Conservation (phyloP, 345 rosid species). For the Carallia brachiata region DNA sequence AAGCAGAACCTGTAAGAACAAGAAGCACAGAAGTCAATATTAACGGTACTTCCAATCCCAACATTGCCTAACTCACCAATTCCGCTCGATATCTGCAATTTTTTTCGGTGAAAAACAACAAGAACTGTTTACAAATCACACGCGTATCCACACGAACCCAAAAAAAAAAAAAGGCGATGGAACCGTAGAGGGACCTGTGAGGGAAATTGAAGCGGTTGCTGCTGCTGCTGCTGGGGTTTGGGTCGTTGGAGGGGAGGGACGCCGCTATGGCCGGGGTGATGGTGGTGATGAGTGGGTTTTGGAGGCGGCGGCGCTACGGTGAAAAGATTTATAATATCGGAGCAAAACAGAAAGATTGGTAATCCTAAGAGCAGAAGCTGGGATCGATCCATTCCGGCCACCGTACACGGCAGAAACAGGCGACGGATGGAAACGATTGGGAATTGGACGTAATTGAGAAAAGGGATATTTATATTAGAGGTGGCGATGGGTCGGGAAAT, state of each 20-base stretch:
- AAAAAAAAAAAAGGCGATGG: background rate
- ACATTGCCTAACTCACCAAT: conserved; percentile 8
- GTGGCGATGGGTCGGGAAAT: too few species aligned
- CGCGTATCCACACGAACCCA: too few species aligned
- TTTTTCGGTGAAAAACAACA: background rate
- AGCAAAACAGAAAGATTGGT: conserved; percentile 28
- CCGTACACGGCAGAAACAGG: background rate
- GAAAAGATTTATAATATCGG: conserved; percentile 29
- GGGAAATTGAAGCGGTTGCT: conserved; percentile 20
- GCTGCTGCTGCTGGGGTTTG: conserved; percentile 11
- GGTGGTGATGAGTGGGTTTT: conserved; percentile 6
- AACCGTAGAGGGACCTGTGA: conserved; percentile 7
- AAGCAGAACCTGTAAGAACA: conserved; percentile 32
- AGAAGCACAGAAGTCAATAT: conserved; percentile 35
- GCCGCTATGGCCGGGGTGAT: background rate
- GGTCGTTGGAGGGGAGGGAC: conserved; percentile 7
- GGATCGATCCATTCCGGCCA: conserved; percentile 27
- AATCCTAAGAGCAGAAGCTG: conserved; percentile 29
- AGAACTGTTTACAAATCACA: background rate
- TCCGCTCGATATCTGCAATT: conserved; percentile 26
- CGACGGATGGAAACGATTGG: background rate
- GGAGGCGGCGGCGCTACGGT: conserved; percentile 7
- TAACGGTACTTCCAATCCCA: conserved; percentile 30
- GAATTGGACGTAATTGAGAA: background rate
- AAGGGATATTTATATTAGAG: too few species aligned